Percentiles rank a stretch among this genome's conserved stretches.
Evolutionary conservation across 192 early-diverging fungal genomes (phyloP).

Genomic region (Entophlyctis luteolus): DNA sequence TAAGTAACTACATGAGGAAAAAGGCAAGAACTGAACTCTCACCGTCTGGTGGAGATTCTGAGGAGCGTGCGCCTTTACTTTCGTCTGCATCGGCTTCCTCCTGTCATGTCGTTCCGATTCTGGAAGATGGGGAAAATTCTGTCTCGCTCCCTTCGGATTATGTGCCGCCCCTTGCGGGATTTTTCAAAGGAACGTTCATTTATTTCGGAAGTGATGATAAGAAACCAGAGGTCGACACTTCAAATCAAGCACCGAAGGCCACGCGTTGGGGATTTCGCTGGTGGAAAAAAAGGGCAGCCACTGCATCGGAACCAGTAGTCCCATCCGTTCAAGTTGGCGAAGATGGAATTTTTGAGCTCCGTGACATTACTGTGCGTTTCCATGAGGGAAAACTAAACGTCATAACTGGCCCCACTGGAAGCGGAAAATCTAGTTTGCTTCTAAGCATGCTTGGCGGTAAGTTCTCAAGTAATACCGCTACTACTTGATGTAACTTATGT

Average conservation of each 20-base stretch:
- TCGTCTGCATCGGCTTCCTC: neutral
- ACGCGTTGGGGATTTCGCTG: neutral
- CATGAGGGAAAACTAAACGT: conserved; percentile 27
- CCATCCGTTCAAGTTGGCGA: neutral
- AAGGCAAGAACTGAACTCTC: neutral
- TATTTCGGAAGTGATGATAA: conserved; percentile 24
- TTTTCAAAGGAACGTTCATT: conserved; percentile 17
- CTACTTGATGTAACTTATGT: neutral
- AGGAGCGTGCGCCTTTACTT: conserved; percentile 13
- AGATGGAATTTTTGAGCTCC: conserved; percentile 20
- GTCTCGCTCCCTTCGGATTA: neutral
- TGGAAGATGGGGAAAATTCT: neutral
- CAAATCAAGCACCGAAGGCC: neutral
- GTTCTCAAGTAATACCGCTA: neutral
- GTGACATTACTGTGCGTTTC: conserved; percentile 30
- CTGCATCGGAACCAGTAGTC: neutral
- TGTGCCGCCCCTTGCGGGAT: conserved; percentile 6
- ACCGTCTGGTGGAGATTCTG: neutral
- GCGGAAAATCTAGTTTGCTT: conserved; percentile 36
- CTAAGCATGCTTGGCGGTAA: conserved; percentile 31
- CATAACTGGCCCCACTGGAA: conserved; percentile 35
- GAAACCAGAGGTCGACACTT: neutral
- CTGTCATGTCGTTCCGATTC: neutral
- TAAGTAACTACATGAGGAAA: neutral
- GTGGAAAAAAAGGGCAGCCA: neutral